Percentiles rank a stretch among this genome's conserved stretches.
Evolutionary conservation across 257 asterid genomes (phyloP).

Genomic region (Pogostemon cablin): DNA sequence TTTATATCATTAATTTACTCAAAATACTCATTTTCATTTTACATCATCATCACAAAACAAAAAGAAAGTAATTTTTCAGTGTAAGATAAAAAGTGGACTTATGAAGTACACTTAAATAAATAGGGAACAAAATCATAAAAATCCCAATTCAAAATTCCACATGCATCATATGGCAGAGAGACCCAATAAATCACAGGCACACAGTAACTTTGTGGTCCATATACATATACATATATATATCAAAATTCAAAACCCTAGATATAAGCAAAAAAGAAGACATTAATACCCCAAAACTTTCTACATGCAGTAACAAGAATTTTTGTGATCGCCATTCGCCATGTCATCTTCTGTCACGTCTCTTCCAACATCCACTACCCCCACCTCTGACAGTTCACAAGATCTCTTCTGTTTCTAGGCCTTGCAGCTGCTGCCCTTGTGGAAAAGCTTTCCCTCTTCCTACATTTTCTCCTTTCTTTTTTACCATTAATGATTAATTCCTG

Average conservation of each 20-base stretch:
- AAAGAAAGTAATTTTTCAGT: no score
- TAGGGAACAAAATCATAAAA: not conserved
- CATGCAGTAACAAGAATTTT: constrained; percentile 46
- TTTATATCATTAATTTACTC: no score
- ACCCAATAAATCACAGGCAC: constrained; percentile 45
- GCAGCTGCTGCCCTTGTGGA: not conserved
- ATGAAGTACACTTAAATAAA: no score
- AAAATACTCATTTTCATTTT: no score
- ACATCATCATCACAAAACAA: no score
- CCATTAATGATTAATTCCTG: constrained; percentile 35
- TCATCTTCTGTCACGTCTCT: constrained; percentile 63
- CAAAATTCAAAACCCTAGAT: constrained; percentile 30
- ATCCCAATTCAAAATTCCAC: constrained; percentile 29
- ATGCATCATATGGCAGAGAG: constrained; percentile 28
- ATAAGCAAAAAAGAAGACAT: not conserved
- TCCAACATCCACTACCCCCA: constrained; percentile 42
- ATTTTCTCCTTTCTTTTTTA: not conserved
- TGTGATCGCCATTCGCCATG: constrained; percentile 56
- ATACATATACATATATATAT: not conserved
- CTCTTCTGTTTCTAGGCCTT: constrained; percentile 43
- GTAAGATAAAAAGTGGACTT: no score
- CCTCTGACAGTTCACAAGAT: constrained; percentile 87
- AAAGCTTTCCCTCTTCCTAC: not conserved
- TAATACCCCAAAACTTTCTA: constrained; percentile 34
- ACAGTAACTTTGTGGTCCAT: constrained; percentile 46